A percentile compares a stretch with the other conserved stretches of the same genome.
These are phyloP conservation scores for Metschnikowia bowlesiae DNA, from an alignment of 805 yeast species.

Conservation along the genomic window DNA sequence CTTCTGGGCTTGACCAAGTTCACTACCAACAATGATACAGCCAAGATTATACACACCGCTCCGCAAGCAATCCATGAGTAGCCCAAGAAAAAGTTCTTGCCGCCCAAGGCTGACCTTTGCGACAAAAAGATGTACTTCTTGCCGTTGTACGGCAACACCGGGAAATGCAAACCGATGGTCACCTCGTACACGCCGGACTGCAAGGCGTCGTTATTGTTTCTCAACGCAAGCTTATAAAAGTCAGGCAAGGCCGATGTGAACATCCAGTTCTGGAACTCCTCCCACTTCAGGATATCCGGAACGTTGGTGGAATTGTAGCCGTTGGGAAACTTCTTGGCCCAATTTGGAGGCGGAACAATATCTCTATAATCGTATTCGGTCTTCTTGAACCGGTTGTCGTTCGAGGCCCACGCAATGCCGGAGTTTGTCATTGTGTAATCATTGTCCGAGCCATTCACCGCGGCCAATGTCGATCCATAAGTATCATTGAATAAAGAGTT, in stretches of 20 bases:
- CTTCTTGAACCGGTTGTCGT: constrained; percentile 37
- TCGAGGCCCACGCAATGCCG: constrained; percentile 41
- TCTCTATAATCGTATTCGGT: constrained; percentile 35
- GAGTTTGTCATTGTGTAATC: constrained; percentile 33
- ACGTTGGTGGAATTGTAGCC: constrained; percentile 41
- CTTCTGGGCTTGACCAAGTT: constrained; percentile 65
- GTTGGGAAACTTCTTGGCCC: constrained; percentile 40
- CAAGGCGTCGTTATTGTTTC: constrained; percentile 56
- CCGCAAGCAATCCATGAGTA: constrained; percentile 74
- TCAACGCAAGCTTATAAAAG: constrained; percentile 48
- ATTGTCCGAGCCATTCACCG: constrained; percentile 32
- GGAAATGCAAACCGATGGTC: constrained; percentile 71
- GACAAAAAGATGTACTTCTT: constrained; percentile 62
- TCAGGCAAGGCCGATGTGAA: constrained; percentile 39
- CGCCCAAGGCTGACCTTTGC: constrained; percentile 71
- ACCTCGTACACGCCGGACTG: constrained; percentile 59
- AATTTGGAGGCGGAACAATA: constrained; percentile 43
- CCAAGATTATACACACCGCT: constrained; percentile 58
- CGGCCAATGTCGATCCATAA: constrained; percentile 30
- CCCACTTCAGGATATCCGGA: constrained; percentile 43
- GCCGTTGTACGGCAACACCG: constrained; percentile 65
- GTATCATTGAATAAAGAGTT: constrained; percentile 79
- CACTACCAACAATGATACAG: constrained; percentile 47
- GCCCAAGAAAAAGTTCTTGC: constrained; percentile 70
- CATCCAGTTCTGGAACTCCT: constrained; percentile 47